Percentiles rank a stretch among this genome's conserved stretches.
Evolutionary conservation across 2,329 filamentous ascomycete genomes (phyloP).

Genomic region (Claviceps humidiphila): DNA sequence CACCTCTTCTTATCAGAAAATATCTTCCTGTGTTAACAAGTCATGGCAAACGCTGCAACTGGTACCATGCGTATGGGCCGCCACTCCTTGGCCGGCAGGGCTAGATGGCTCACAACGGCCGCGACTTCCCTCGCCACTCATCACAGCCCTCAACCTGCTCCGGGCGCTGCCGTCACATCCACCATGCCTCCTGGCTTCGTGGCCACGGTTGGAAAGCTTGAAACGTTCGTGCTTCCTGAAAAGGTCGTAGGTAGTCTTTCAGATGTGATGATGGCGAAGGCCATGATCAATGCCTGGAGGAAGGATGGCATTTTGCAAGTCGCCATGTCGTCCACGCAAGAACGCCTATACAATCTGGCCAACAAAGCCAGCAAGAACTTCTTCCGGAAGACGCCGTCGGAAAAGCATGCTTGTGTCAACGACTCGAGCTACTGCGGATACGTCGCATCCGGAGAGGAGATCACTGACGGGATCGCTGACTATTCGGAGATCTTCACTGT

Average conservation of each 20-base stretch:
- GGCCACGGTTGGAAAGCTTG: slow-evolving; percentile 16
- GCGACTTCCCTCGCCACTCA: not conserved
- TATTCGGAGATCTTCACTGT: slow-evolving; percentile 41
- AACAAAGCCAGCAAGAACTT: slow-evolving; percentile 24
- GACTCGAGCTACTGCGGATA: slow-evolving; percentile 33
- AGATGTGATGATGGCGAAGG: slow-evolving; percentile 24
- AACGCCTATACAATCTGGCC: slow-evolving; percentile 22
- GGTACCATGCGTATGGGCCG: not conserved
- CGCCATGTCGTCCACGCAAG: slow-evolving; percentile 23
- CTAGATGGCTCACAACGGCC: not conserved
- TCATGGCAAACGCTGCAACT: slow-evolving; percentile 2
- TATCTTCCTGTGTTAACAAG: not conserved
- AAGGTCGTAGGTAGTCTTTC: slow-evolving; percentile 19
- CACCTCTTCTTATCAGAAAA: not conserved
- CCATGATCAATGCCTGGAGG: slow-evolving; percentile 29
- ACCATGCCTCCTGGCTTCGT: slow-evolving; percentile 16
- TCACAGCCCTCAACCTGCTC: not conserved
- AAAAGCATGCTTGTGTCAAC: slow-evolving; percentile 31
- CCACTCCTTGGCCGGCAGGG: not conserved
- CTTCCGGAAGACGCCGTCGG: slow-evolving; percentile 20
- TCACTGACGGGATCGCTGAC: slow-evolving; percentile 34
- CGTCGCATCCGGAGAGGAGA: slow-evolving; percentile 34
- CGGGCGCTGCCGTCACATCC: slow-evolving; percentile 6
- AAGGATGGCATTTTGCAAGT: slow-evolving; percentile 34
- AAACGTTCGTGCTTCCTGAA: slow-evolving; percentile 29